Evolutionary conservation across 768 basidiomycete species (phyloP), one percentile per base, ranked within the genome.

Genomic region (Pulveroboletus ravenelii): DNA sequence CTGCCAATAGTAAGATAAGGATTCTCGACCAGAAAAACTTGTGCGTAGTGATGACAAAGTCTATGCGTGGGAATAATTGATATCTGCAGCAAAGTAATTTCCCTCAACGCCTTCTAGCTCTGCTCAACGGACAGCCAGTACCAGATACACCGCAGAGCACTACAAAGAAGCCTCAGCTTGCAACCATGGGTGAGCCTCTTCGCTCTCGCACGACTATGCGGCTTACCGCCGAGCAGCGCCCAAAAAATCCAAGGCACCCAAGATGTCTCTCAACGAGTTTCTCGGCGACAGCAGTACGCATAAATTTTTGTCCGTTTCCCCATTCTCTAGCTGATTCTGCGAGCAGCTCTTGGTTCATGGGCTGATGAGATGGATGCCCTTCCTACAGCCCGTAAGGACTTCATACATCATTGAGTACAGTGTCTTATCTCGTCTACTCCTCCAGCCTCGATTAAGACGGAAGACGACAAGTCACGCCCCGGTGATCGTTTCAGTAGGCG

Each of bases 321-420:
- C 40, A 20, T 40, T 57, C 53, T 37, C 23, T 53, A 41, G 54
- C 47, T 62, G 43, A 57, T 54, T 44, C 49, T 46, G 45, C 44
- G 13, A 50, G 13, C 52, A 93, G 91, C 84, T 47, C 73, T 89
- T 46, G 95, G 93, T 62, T 94, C 91, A 65, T 99, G 96, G 96
- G 96, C 96, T 7, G 96, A 98, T 67, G 96, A 98, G 71, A 93
- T 97, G 91, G 94, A 96, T 58, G 61, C 78, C 29, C 79, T 98
- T 54, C 95, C 95, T 25, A 87, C 82, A 60, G 94, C 92, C 64
- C 95, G 95, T 98, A 74, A 74, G 93, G 77, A 35, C 45, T 23
- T 47, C 37, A 29, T 51, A 9, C 47, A 31, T 39, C 38, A 42
- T 57, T 36, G 50, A 34, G n/a, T 29, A 18, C 40, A 38, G 45